Conservation (phyloP, 768 basidiomycete genomes). For the Kwoniella dejecticola region DNA sequence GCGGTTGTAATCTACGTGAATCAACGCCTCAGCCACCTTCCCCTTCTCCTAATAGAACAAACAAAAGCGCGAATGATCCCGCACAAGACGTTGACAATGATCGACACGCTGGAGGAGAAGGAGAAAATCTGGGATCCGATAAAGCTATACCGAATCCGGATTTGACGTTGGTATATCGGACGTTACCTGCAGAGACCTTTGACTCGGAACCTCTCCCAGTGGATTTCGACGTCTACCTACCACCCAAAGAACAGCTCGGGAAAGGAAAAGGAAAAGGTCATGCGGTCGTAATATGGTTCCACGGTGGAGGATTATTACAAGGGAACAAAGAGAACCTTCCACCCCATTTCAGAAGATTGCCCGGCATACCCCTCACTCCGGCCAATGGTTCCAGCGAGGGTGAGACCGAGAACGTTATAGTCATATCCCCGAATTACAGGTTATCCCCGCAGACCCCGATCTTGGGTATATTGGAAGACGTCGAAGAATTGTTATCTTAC, state of each 20-base stretch:
- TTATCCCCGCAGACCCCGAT: slow-evolving; percentile 55
- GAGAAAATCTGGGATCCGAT: not conserved
- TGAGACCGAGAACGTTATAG: slow-evolving; percentile 33
- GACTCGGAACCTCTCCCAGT: slow-evolving; percentile 44
- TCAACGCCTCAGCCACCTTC: slow-evolving; percentile 7
- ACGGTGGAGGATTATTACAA: slow-evolving; percentile 51
- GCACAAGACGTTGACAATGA: too few relatives aligned
- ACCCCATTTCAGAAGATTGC: slow-evolving; percentile 50
- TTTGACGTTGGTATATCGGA: slow-evolving; percentile 35
- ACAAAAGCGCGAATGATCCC: not conserved
- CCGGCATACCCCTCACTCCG: slow-evolving; percentile 6
- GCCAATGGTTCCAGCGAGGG: too few relatives aligned
- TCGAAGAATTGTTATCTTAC: slow-evolving; percentile 36
- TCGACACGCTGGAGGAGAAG: too few relatives aligned
- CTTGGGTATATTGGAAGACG: slow-evolving; percentile 52
- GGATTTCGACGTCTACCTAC: slow-evolving; percentile 52
- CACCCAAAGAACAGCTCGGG: slow-evolving; percentile 11
- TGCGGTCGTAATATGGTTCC: slow-evolving; percentile 51
- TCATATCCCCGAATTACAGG: slow-evolving; percentile 55
- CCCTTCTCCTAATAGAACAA: not conserved
- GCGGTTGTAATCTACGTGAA: slow-evolving; percentile 29
- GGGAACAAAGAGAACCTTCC: slow-evolving; percentile 53
- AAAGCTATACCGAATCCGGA: slow-evolving; percentile 30
- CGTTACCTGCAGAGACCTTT: slow-evolving; percentile 46
- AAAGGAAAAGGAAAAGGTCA: slow-evolving; percentile 25